Percentiles rank a stretch among this genome's conserved stretches.
phyloP scores from a whole-genome alignment of 148 eudicot species.

The Cornus suecica region DNA sequence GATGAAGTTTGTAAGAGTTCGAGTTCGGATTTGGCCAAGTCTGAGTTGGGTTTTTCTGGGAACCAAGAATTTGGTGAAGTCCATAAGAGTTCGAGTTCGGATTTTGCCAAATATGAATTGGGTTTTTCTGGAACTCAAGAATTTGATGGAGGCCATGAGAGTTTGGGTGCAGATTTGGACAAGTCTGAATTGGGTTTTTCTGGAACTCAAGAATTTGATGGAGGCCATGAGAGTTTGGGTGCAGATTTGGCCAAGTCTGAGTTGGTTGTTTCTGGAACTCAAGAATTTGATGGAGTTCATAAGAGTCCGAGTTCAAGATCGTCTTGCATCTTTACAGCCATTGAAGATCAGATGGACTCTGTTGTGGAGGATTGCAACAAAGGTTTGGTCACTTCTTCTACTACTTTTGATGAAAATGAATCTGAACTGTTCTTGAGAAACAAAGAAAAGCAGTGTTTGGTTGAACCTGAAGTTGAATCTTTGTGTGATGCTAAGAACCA shows the following conservation, averaged over 20 bases:
- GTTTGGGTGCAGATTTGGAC: background rate
- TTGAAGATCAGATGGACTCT: background rate
- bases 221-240: background rate
- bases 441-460: slow-evolving; percentile 1
- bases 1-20: too few relatives aligned
- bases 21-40: background rate
- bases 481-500: background rate
- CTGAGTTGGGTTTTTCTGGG: background rate
- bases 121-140: too few relatives aligned
- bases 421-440: background rate
- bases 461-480: background rate
- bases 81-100: too few relatives aligned
- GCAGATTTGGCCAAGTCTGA: background rate
- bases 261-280: background rate
- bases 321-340: background rate
- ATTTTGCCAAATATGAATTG: too few relatives aligned
- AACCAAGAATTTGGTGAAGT: background rate
- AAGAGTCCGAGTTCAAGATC: background rate
- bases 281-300: background rate
- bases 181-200: background rate
- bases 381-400: background rate
- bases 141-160: too few relatives aligned
- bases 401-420: background rate
- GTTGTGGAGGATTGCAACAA: background rate
- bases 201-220: slow-evolving; percentile 1